These are phyloP conservation scores for Geranomyces variabilis DNA, from an alignment of 192 early-diverging fungal species.

Conservation along the genomic window DNA sequence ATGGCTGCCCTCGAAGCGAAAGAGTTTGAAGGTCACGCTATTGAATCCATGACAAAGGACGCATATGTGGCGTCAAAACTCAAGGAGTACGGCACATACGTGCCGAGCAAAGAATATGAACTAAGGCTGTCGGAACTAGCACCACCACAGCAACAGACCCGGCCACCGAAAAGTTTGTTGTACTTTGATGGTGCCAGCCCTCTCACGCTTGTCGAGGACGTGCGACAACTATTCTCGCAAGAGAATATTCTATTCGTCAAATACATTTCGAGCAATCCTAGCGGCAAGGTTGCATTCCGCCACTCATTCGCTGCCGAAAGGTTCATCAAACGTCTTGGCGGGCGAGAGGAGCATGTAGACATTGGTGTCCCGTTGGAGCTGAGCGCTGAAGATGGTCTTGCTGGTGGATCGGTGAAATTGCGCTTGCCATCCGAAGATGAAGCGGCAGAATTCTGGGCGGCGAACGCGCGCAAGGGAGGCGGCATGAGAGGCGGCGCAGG, in stretches of 20 bases:
- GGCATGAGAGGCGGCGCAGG: neutral
- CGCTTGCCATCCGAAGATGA: neutral
- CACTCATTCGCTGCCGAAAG: neutral
- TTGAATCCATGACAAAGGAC: constrained; percentile 1
- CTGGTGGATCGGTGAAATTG: neutral
- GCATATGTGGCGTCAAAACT: neutral
- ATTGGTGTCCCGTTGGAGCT: neutral
- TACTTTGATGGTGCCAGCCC: neutral
- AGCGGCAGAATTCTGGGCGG: neutral
- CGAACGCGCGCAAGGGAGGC: neutral
- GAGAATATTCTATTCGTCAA: neutral
- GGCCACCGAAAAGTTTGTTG: neutral
- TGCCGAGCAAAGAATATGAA: neutral
- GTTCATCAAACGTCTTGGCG: neutral
- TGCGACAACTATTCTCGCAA: neutral
- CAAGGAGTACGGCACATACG: constrained; percentile 2
- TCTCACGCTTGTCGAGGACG: constrained; percentile 12
- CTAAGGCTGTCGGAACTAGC: neutral
- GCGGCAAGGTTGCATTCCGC: constrained; percentile 1
- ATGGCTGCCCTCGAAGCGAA: neutral
- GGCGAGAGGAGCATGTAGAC: neutral
- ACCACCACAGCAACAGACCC: neutral
- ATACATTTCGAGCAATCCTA: constrained; percentile 8
- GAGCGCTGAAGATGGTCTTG: neutral
- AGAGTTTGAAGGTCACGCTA: neutral